Percentiles rank a stretch among this genome's conserved stretches.
Evolutionary conservation across 2,329 filamentous ascomycete species (phyloP).

Genomic region (Diaporthe sp.): DNA sequence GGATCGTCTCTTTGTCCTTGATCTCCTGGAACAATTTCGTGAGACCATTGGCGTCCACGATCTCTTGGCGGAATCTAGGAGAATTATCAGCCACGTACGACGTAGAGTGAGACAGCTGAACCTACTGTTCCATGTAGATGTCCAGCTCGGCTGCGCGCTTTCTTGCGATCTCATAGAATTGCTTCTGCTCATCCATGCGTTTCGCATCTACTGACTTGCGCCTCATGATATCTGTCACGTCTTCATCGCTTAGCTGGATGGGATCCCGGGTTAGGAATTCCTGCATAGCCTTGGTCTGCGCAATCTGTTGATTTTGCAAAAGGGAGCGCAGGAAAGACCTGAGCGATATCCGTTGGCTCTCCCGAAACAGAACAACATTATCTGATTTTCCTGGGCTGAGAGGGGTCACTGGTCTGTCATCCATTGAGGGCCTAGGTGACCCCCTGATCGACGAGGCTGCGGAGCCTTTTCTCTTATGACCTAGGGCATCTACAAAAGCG

Average conservation of each 20-base stretch:
- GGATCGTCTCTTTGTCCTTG: conserved; percentile 87
- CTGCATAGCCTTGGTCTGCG: conserved; percentile 83
- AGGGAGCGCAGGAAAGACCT: conserved; percentile 91
- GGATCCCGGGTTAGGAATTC: conserved; percentile 85
- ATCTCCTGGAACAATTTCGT: conserved; percentile 95
- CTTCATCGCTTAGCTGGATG: conserved; percentile 82
- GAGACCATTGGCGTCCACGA: conserved; percentile 81
- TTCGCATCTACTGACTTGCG: conserved; percentile 88
- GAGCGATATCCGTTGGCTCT: conserved; percentile 91
- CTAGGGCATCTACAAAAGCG: conserved; percentile 36
- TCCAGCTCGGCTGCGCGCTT: conserved; percentile 92
- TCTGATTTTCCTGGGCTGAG: conserved; percentile 45
- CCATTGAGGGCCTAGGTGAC: conserved; percentile 60
- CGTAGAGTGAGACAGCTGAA: conserved; percentile 39
- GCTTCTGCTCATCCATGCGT: conserved; percentile 90
- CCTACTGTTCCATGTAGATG: conserved; percentile 95
- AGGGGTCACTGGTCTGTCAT: conserved; percentile 51
- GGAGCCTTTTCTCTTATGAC: conserved; percentile 55
- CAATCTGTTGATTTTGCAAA: conserved; percentile 85
- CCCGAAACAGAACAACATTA: conserved; percentile 77
- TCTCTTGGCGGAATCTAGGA: conserved; percentile 72
- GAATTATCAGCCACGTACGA: conserved; percentile 39
- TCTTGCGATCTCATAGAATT: conserved; percentile 95
- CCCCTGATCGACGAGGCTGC: conserved; percentile 49
- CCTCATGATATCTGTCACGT: conserved; percentile 82